Evolutionary conservation across 2,329 filamentous ascomycete species (phyloP), one percentile per base, ranked within the genome.

Genomic region (Capronia americana): DNA sequence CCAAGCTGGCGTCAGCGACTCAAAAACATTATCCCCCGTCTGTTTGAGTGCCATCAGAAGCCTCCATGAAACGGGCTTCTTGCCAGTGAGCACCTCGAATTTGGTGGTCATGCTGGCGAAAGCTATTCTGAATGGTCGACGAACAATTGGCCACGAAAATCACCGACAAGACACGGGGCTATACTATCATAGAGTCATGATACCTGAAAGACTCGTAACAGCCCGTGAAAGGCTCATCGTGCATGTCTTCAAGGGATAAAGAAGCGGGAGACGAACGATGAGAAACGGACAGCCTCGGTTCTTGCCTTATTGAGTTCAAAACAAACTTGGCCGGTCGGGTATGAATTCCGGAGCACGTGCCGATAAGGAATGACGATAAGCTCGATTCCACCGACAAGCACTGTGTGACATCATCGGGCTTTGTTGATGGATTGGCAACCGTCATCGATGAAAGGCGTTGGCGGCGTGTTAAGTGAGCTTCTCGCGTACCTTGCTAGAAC

Each of bases 1-100:
- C 63, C 65, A 72, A 7, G 64, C 70, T 0, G 68, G 62, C 5
- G 70, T 70, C 12, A 67, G 17, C n/a, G 68, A 70, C 38, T 69
- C 64, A 50, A 68, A 72, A 2, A 51, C 57, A 23, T 71, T 57
- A 1, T 63, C 44, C 6, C 48, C 67, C 4, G 54, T 48, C 23
- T 41, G 44, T 24, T 68, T 65, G 10, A 72, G 55, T 23, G 65
- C 62, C 61, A 71, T 70, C 58, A 71, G 54, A 6, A 55, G 56
- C n/a, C 63, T 57, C 32, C 68, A 70, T 10, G 70, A 70, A 20
- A 71, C 65, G 20, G 68, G 58, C 55, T 61, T 64, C 38, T 69
- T 59, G 53, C 65, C 64, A n/a, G 48, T 54, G 32, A 62, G 51
- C 44, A 55, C 51, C 28, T 66, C 53, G 38, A 69, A 64, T 44